These are phyloP conservation scores for Sordariomycetes sp. DNA, from an alignment of 2,329 filamentous ascomycete species.

Conservation along the genomic window DNA sequence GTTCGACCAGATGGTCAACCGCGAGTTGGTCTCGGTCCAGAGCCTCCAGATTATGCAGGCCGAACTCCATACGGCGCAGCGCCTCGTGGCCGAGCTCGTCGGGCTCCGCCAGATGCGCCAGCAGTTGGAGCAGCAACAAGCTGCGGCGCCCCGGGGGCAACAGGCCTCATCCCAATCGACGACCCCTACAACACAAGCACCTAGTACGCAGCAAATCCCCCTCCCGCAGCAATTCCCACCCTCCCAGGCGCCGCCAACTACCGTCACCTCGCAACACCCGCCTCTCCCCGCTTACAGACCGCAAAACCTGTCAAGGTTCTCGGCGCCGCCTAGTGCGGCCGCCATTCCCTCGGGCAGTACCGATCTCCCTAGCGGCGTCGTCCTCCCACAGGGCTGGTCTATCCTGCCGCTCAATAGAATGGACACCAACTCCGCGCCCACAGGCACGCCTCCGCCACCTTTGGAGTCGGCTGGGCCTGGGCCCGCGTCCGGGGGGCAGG, in stretches of 20 bases:
- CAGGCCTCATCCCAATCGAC: slow-evolving; percentile 7
- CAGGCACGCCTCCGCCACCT: slow-evolving; percentile 9
- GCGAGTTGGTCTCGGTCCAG: slow-evolving; percentile 41
- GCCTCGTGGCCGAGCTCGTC: slow-evolving; percentile 56
- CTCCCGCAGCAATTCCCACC: slow-evolving; percentile 5
- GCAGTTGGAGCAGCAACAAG: slow-evolving; percentile 16
- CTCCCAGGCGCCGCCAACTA: slow-evolving; percentile 9
- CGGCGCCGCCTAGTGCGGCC: slow-evolving; percentile 29
- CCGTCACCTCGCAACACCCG: slow-evolving; percentile 8
- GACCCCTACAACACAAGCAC: neutral
- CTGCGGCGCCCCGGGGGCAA: slow-evolving; percentile 10
- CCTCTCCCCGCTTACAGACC: slow-evolving; percentile 13
- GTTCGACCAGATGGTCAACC: slow-evolving; percentile 54
- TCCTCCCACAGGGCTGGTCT: slow-evolving; percentile 54
- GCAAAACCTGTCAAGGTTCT: slow-evolving; percentile 35
- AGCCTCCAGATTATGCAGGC: slow-evolving; percentile 52
- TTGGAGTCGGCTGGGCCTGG: neutral
- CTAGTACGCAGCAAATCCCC: slow-evolving; percentile 7
- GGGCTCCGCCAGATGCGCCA: slow-evolving; percentile 47
- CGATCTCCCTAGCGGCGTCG: slow-evolving; percentile 53
- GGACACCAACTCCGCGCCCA: slow-evolving; percentile 22
- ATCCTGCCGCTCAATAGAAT: slow-evolving; percentile 49
- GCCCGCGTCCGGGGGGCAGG: neutral
- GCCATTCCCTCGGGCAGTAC: slow-evolving; percentile 49
- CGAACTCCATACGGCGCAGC: slow-evolving; percentile 57